Evolutionary conservation across 2,329 filamentous ascomycete genomes (phyloP).

Genomic region (Colletotrichum tabaci): DNA sequence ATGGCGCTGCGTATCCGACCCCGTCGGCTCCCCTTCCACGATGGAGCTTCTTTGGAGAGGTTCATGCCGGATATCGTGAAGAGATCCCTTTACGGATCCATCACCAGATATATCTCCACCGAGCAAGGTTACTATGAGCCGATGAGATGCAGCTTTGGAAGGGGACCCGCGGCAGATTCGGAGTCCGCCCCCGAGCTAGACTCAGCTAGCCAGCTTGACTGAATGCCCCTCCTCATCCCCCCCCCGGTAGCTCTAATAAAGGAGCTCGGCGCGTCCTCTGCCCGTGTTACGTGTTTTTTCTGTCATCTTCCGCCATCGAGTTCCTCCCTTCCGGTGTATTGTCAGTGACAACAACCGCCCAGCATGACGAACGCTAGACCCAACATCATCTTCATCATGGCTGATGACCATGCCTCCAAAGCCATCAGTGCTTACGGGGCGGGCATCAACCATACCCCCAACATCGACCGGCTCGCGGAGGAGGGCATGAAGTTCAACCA

Average conservation of each 20-base stretch:
- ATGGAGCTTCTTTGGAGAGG: not conserved
- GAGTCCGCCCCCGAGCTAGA: not conserved
- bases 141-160: not conserved
- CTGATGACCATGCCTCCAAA: constrained; percentile 68
- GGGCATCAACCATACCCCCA: constrained; percentile 66
- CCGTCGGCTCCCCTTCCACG: not conserved
- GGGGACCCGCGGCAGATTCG: constrained; percentile 1
- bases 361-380: constrained; percentile 40
- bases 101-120: not conserved
- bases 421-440: constrained; percentile 64
- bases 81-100: not conserved
- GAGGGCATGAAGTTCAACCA: constrained; percentile 68
- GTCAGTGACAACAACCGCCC: not conserved
- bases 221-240: not conserved
- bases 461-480: constrained; percentile 64
- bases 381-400: constrained; percentile 66
- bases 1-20: not conserved
- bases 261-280: not conserved
- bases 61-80: constrained; percentile 8
- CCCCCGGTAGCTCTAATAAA: not conserved
- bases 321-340: too few relatives aligned
- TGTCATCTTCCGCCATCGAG: not conserved
- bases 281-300: not conserved
- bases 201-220: not conserved
- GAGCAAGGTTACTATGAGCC: not conserved